Evolutionary conservation across 768 basidiomycete genomes (phyloP), one percentile per base, ranked within the genome.

Genomic region (Podaxis mareebaensis): DNA sequence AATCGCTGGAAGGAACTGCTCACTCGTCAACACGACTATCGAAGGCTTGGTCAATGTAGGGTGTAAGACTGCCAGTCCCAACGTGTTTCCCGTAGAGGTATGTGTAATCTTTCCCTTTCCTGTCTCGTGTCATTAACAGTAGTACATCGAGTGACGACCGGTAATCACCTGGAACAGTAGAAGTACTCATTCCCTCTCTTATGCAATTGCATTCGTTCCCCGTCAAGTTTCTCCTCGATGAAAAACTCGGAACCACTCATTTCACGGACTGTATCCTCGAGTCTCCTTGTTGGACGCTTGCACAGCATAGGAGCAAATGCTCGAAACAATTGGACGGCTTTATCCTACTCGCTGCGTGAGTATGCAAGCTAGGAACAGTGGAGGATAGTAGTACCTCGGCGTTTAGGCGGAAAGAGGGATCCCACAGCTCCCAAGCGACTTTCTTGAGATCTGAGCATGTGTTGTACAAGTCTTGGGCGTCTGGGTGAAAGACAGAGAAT

Each of bases 171-270:
- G 20, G 97, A 99, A 72, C 90, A 96, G 69, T 96, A 98, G 67
- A 90, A 92, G 71, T 92, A 98, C 71, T 93, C 88, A 64, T 92
- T 91, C 0, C 93, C 94, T 53, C 91, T 83, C 74, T 93, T 98
- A 71, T 99, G 97, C 61, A 99, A 67, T 73, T 99, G 97, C 76
- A 99, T 95, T 38, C 97, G 80, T 73, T 99, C 97, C 2, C 97
- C 97, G 68, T 99, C 97, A 2, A 99, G 82, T 72, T 99, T 99
- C 77, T 99, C 97, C 73, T 99, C 97, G 40, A 99, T 91, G 65
- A 94, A 78, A 70, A 99, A 99, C 48, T 87, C 84, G 6, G 79
- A 73, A 8, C 86, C 85, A 20, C 84, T 85, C 89, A 99, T 96
- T 63, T 90, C 85, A 67, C 89, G 91, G 53, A 96, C 87, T 0